These are phyloP conservation scores for Rugosomyces carneus DNA, from an alignment of 1,284 basidiomycete genomes.

Conservation along the genomic window DNA sequence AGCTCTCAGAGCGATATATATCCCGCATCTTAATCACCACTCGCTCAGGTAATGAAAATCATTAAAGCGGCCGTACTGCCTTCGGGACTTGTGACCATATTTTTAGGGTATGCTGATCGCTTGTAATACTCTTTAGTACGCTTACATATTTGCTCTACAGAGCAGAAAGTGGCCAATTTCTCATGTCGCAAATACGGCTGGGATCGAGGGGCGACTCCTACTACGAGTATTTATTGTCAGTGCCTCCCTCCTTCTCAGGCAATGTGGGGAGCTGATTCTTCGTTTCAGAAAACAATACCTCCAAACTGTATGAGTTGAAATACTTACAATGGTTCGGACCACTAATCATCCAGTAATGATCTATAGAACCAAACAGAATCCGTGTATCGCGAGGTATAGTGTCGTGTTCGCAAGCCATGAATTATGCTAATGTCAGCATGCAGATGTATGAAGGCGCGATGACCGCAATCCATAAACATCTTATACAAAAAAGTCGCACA, in stretches of 20 bases:
- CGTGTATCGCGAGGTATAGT: conserved; percentile 58
- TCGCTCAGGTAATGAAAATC: conserved; percentile 42
- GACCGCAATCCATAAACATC: conserved; percentile 63
- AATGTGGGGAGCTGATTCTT: background rate
- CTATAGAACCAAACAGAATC: conserved; percentile 57
- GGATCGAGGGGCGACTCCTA: conserved; percentile 88
- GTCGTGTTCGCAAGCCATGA: background rate
- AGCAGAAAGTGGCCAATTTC: conserved; percentile 61
- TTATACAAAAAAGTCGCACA: conserved; percentile 54
- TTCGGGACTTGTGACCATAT: background rate
- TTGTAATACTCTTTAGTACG: background rate
- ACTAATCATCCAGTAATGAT: background rate
- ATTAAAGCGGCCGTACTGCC: conserved; percentile 42
- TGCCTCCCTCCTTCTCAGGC: conserved; percentile 8
- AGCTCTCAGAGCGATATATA: background rate
- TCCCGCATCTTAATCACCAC: background rate
- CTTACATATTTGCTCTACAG: conserved; percentile 28
- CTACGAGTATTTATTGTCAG: conserved; percentile 81
- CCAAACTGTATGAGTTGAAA: conserved; percentile 46
- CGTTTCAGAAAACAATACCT: conserved; percentile 60
- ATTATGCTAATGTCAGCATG: background rate
- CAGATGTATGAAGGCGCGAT: conserved; percentile 80
- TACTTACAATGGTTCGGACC: background rate
- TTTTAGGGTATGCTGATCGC: conserved; percentile 45
- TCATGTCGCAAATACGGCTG: conserved; percentile 72